Evolutionary conservation across 768 basidiomycete genomes (phyloP).

Genomic region (Termitomyces sp.): DNA sequence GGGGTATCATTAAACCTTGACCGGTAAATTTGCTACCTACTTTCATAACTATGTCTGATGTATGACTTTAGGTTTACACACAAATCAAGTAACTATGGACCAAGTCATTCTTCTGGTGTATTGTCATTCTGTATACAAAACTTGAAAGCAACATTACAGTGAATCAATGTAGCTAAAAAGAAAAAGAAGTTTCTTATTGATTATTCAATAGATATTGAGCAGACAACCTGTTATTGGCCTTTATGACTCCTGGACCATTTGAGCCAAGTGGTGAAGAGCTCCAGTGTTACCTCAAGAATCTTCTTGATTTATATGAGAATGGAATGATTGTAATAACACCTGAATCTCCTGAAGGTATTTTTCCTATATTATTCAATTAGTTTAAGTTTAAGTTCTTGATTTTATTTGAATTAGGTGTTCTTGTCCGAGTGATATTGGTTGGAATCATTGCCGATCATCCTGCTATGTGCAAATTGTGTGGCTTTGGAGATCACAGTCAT

Average conservation of each 20-base stretch:
- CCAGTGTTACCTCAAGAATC: conserved; percentile 6
- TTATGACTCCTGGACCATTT: not conserved
- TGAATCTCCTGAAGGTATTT: conserved; percentile 18
- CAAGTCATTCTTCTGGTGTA: not conserved
- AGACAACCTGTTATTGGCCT: not conserved
- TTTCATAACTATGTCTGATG: not conserved
- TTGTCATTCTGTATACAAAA: not conserved
- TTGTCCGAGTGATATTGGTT: conserved; percentile 20
- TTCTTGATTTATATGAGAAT: conserved; percentile 21
- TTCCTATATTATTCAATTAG: not conserved
- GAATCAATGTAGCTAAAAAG: no score
- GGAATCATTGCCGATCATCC: conserved; percentile 22
- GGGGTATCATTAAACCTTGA: not conserved
- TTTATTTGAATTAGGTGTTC: not conserved
- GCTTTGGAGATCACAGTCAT: conserved; percentile 2
- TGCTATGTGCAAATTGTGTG: conserved; percentile 3
- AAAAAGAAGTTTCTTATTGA: no score
- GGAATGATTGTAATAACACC: conserved; percentile 15
- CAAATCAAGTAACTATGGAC: not conserved
- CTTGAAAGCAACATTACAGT: not conserved
- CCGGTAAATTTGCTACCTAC: not conserved
- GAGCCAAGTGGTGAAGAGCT: not conserved
- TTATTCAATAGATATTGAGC: not conserved
- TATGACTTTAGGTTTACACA: not conserved
- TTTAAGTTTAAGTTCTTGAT: no score